A percentile compares a stretch with the other conserved stretches of the same genome.
These are phyloP conservation scores for Schizochytrium sp. DNA, from an alignment of 108 stramenopile species.

Conservation along the genomic window DNA sequence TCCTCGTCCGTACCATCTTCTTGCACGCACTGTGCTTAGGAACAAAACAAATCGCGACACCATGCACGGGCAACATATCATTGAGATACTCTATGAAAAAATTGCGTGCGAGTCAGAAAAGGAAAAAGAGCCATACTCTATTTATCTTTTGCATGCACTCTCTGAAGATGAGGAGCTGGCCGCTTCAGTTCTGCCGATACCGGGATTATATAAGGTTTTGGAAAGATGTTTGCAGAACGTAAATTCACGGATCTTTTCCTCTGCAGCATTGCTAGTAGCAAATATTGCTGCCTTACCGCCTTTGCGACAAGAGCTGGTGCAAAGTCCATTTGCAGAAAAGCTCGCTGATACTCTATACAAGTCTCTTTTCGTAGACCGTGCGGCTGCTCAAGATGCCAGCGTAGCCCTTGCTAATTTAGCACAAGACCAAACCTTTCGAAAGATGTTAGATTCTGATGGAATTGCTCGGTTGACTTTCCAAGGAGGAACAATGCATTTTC, in stretches of 20 bases:
- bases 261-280: not conserved
- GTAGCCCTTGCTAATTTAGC: conserved; percentile 7
- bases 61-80: not conserved
- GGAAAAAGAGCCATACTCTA: not conserved
- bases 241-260: not conserved
- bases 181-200: not conserved
- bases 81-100: not conserved
- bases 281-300: not conserved
- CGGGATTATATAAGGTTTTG: not conserved
- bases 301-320: not conserved
- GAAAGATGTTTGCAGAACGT: not conserved
- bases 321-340: not conserved
- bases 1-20: not conserved
- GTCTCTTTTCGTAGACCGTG: not conserved
- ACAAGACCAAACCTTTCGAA: not conserved
- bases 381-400: conserved; percentile 3
- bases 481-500: not conserved
- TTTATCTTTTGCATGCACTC: not conserved
- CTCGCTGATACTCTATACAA: not conserved
- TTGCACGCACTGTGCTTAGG: not conserved
- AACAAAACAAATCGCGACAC: not conserved
- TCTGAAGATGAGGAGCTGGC: not conserved
- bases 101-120: not conserved
- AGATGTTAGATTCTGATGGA: not conserved
- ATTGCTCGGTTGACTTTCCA: not conserved